Evolutionary conservation across 1,284 basidiomycete species (phyloP), one percentile per base, ranked within the genome.

Genomic region (Malassezia vespertilionis): DNA sequence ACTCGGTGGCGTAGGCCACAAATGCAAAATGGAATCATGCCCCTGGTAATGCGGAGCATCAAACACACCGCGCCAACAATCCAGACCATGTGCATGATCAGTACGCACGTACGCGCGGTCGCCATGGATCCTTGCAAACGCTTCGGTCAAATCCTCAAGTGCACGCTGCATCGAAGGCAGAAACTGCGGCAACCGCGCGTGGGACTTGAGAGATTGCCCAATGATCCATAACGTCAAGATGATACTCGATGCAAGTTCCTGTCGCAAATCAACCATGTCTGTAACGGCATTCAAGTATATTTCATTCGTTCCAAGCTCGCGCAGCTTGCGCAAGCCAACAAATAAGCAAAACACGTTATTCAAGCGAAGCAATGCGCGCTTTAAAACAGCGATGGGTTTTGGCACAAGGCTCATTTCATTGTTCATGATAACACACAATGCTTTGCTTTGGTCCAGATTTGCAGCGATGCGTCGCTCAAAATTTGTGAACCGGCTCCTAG

Each of bases 361-460:
- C 6, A 70, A 54, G 5, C 65, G 61, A 28, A 73, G 70, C 12
- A 75, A 65, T 32, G 75, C 60, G 42, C 72, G 72, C 4, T 58
- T 58, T 37, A 75, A 69, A 14, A 74, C 58, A 27, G 58, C 60
- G 44, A 71, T 69, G 0, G 74, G 74, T 40, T 75, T 72, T 6
- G 74, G 75, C 1, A 75, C 65, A 21, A 76, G 69, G 12, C 73
- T 73, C 8, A 76, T 33, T 53, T 76, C 75, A 35, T 66, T 63
- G 15, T 59, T 57, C 53, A 61, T 59, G 17, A 53, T 46, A 0
- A 20, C 26, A 57, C 74, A 62, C 21, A 74, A 68, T 63, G 46
- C 72, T 58, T 55, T 69, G 59, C 12, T 72, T 63, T 46, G 71
- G 38, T 40, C 62, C 50, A 60, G 72, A 61, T 55, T 72, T 44